Evolutionary conservation across 768 basidiomycete genomes (phyloP).

Genomic region (Lentinula guzmanii): DNA sequence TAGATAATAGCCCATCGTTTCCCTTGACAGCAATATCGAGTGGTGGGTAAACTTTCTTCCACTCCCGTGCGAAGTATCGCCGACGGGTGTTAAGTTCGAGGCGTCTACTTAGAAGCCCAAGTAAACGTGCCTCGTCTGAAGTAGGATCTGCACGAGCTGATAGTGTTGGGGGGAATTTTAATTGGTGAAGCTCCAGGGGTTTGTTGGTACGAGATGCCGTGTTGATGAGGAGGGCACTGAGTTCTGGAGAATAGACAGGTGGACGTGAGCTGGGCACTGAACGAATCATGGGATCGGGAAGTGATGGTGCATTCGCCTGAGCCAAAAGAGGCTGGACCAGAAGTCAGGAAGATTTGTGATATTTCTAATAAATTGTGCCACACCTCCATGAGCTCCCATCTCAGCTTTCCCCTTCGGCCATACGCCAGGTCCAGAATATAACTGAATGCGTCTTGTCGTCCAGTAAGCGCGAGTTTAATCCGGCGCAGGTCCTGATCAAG

Average conservation of each 20-base stretch:
- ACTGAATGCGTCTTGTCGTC: slow-evolving; percentile 43
- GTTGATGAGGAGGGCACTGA: slow-evolving; percentile 58
- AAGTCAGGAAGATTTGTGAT: not conserved
- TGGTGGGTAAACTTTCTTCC: slow-evolving; percentile 53
- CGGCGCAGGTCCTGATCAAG: slow-evolving; percentile 42
- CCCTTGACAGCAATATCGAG: slow-evolving; percentile 37
- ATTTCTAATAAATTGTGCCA: slow-evolving; percentile 7
- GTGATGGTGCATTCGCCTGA: slow-evolving; percentile 28
- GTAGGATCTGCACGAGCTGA: slow-evolving; percentile 50
- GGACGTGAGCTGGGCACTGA: slow-evolving; percentile 49
- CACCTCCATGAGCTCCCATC: slow-evolving; percentile 65
- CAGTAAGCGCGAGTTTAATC: slow-evolving; percentile 49
- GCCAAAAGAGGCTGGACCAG: slow-evolving; percentile 46
- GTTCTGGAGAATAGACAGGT: slow-evolving; percentile 58
- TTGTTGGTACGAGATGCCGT: slow-evolving; percentile 39
- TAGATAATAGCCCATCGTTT: not conserved
- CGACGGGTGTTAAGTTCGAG: slow-evolving; percentile 69
- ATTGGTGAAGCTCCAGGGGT: slow-evolving; percentile 31
- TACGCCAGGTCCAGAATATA: slow-evolving; percentile 66
- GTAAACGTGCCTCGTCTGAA: slow-evolving; percentile 51
- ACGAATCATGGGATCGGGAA: slow-evolving; percentile 42
- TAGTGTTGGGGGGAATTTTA: slow-evolving; percentile 48
- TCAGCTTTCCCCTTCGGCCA: slow-evolving; percentile 68
- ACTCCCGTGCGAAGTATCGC: slow-evolving; percentile 54
- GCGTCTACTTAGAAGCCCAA: slow-evolving; percentile 68